Evolutionary conservation across 371 early-diverging fungal species (phyloP), one percentile per base, ranked within the genome.

Genomic region (Actinomucor elegans): DNA sequence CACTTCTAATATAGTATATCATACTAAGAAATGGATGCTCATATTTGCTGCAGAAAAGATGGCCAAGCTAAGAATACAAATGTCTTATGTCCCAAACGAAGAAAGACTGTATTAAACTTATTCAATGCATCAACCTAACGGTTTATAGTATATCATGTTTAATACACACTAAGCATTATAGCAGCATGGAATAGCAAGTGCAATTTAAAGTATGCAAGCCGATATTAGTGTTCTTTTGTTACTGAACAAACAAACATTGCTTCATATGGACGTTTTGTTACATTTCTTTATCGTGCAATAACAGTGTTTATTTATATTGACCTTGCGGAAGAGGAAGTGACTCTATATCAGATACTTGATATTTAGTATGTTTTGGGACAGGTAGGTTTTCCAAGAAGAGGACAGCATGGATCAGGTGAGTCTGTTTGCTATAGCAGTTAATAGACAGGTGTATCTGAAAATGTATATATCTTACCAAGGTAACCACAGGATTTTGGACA

Each of bases 371-470:
- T n/a, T n/a, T 50, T 33, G 3, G 57, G 50, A 24, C 57, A 57
- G 18, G 36, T n/a, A 15, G 57, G 51, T 33, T 12, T 51, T 0
- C 51, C 51, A 23, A 57, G n/a, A 5, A 57, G 24, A 0, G 51
- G 51, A 18, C 57, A 57, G 24, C 57, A 57, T 28, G 51, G 51
- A 37, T 50, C 46, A 8, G 57, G 50, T 2, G 57, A 57, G n/a
- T 57, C 56, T 56, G 18, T 21, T 29, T 14, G 0, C 18, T 20
- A 12, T 12, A 41, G 15, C 1, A 32, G 41, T 41, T 24, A 23
- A 23, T 17, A 12, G 14, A 32, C 5, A 17, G 32, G 20, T 23
- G 14, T 28, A 11, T 5, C 3, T 14, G 7, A 6, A 35, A 26
- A 34, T 23, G 20, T 23, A 48, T 4, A 21, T 11, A 20, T 4